Conservation (phyloP, 306 rosid species). For the Cicer cuneatum region DNA sequence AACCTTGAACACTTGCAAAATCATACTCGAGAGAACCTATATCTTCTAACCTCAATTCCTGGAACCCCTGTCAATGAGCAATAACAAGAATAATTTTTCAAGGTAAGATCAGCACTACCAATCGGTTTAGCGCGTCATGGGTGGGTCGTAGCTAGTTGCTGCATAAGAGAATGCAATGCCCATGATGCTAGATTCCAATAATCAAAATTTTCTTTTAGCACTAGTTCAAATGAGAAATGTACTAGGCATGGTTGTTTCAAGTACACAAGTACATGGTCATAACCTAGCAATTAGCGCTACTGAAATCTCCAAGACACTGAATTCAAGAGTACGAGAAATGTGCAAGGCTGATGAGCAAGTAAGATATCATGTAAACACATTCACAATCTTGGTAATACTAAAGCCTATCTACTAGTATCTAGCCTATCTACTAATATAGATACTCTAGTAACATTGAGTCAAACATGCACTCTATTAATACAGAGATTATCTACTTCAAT, state of each 20-base stretch:
- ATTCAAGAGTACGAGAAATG: constrained; percentile 26
- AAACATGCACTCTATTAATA: no score
- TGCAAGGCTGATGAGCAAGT: constrained; percentile 20
- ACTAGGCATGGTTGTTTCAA: constrained; percentile 14
- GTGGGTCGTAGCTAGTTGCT: neutral
- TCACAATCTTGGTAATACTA: neutral
- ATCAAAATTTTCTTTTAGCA: constrained; percentile 26
- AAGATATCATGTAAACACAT: constrained; percentile 23
- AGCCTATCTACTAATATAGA: no score
- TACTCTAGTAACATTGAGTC: no score
- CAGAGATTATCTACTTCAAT: no score
- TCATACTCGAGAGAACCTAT: constrained; percentile 54
- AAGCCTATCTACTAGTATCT: no score
- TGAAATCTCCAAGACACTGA: neutral
- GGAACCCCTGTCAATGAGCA: constrained; percentile 55
- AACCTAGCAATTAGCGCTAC: constrained; percentile 4
- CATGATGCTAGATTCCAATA: constrained; percentile 29
- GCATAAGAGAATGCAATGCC: constrained; percentile 14
- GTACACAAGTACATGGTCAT: constrained; percentile 8
- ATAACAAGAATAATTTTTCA: constrained; percentile 33
- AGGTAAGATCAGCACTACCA: constrained; percentile 37
- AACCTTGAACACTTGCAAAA: constrained; percentile 51
- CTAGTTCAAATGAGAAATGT: neutral
- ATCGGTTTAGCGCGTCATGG: constrained; percentile 36
- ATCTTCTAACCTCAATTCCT: constrained; percentile 58